Evolutionary conservation across 108 stramenopile species (phyloP), one percentile per base, ranked within the genome.

Genomic region (Cyclotella choctawhatcheeana): DNA sequence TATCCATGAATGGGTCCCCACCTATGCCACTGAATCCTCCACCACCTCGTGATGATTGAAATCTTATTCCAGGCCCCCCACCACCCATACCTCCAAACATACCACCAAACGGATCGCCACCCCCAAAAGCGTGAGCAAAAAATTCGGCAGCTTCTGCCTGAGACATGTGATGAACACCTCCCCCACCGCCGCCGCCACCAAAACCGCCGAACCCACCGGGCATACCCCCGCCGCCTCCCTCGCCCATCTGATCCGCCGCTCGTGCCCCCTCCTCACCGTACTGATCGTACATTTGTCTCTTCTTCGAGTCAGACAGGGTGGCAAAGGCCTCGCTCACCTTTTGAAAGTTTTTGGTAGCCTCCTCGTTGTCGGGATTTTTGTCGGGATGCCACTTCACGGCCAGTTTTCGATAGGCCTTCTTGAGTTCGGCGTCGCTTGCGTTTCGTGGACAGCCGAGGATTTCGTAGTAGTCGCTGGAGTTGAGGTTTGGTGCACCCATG

Each of bases 321-420:
- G 93, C 91, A 71, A 89, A 94, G 0, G 93, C 93, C 66, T 94
- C 93, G 24, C 83, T 85, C 3, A 94, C 88, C 54, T 94, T 94
- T 76, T 94, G 93, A 66, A 94, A 94, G 53, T 94, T 94, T 44
- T 86, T 79, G 0, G 93, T 94, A 6, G 93, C 93, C 71, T 92
- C 74, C 64, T 92, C 87, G 61, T 88, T 83, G 32, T 84, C 91
- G 0, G 89, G 91, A 67, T 94, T 94, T 58, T 94, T 94, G 63
- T 94, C 93, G 0, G 93, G 93, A 55, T 94, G 93, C 91, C 91
- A 94, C 76, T 94, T 94, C 18, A 94, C 90, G 53, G 93, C 91
- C 25, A 94, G 66, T 75, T 94, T 94, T 45, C 86, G 76, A 72
- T 94, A 94, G 16, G 91, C 91, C 58, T 92, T 94, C 61, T 91